Base-by-base conservation (phyloP, 495 filamentous ascomycete genomes). In the Aspergillus olivimuriae region DNA sequence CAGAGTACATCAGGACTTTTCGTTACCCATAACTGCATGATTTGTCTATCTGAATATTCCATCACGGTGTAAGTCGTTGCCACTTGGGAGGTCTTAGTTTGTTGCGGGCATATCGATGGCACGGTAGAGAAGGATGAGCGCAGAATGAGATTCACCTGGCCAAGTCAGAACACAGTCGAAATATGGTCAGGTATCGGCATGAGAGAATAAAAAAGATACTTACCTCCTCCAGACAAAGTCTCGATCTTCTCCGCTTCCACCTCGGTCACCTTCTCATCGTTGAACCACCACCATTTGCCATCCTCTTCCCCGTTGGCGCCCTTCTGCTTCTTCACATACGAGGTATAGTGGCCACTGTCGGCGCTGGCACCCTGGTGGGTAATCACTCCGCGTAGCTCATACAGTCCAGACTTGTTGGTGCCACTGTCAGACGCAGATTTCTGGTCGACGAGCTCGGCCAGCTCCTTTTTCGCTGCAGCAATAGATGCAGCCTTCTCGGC, bases 241-340 rank as follows among this genome's bases (percentile, higher is more conserved):
- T 91, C 84, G 51, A 98, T 94, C 70, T 92, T 94, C 52, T 95
- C 89, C 7, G 77, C 66, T 3, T 90, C 83, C 20, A 98, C 92
- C 66, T 97, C 94, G 30, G 84, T 79, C 9, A 98, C 94, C 63
- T 91, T 94, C 56, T 98, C 94, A 55, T 98, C 92, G 59, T 98
- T 95, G 75, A 98, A 98, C 89, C 92, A 97, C 89, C 92, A 98
- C 92, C 92, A 98, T 51, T 91, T 95, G 43, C 82, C 89, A 50
- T 95, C 89, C 50, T 82, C 80, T 44, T 80, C 66, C 71, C 86
- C 86, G 46, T 80, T 82, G 15, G 54, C 60, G 3, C 80, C 80
- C 12, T 76, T 81, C 36, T 84, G 75, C 71, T 98, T 94, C 73
- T 97, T 98, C 42, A 98, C 86, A 61, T 95, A 98, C 2, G 89